Evolutionary conservation across 106 monocot species (phyloP), one percentile per base, ranked within the genome.

Genomic region (Alisma plantagoaquatica): DNA sequence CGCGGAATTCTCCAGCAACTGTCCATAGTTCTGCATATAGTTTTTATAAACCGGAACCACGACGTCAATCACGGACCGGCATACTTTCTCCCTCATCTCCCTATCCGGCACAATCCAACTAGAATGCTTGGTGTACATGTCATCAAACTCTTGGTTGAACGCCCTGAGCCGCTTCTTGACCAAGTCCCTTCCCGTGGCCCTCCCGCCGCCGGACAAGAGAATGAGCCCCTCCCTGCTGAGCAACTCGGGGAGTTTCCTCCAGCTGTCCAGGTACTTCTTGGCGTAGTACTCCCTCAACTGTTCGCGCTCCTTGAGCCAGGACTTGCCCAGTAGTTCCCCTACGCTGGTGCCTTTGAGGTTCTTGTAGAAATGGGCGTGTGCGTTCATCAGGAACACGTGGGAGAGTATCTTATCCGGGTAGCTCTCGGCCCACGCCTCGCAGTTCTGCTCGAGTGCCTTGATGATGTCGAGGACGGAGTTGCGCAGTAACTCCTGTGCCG

Each of bases 1-100:
- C 53, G 73, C 76, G 0, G 63, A 77, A 52, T 84, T 87, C 54
- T 87, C 87, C 28, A 94, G 87, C 19, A 94, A 52, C 31, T 87
- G 80, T 1, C 93, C 93, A 46, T 94, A 94, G 51, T 70, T 83
- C 75, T 94, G 93, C 83, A 94, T 84, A 38, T 80, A 94, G 47
- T 83, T 94, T 41, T 75, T 56, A 61, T 94, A 94, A 9, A 60
- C 63, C 0, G 93, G 93, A 51, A 87, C 73, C 2, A 94, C 75
- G 0, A 77, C 53, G 57, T 83, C 79, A 52, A 84, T 57, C 5
- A 75, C 56, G 19, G 70, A 41, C 27, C 73, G 63, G 49, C 87
- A 80, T 10, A 59, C 75, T 65, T 75, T 83, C 59, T 77, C 77
- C 51, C 87, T 74, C 75, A 94, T 75, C 19, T 87, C 87, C 71